Evolutionary conservation across 2,329 filamentous ascomycete genomes (phyloP).

Genomic region (Venturia asperata): DNA sequence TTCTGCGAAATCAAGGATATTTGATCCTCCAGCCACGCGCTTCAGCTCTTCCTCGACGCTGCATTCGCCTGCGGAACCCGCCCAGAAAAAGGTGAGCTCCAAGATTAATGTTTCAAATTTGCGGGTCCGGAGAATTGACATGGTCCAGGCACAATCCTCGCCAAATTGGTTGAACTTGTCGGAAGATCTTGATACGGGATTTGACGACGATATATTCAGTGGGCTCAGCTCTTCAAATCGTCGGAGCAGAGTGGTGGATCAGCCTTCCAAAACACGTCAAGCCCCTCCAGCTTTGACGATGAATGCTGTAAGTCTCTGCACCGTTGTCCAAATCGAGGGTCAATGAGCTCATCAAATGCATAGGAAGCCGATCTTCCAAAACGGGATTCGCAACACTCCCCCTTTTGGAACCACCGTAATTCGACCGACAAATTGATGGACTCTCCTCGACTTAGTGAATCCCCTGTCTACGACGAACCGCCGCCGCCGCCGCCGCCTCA

Average conservation of each 20-base stretch:
- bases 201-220: slow-evolving; percentile 6
- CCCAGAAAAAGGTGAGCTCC: slow-evolving; percentile 12
- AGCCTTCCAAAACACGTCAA: neutral
- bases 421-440: slow-evolving; percentile 18
- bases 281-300: neutral
- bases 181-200: neutral
- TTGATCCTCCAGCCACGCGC: slow-evolving; percentile 14
- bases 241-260: neutral
- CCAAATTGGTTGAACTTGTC: neutral
- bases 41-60: slow-evolving; percentile 50
- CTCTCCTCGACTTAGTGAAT: slow-evolving; percentile 14
- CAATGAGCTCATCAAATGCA: slow-evolving; percentile 3
- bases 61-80: slow-evolving; percentile 46
- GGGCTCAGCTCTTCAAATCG: neutral
- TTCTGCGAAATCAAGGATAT: slow-evolving; percentile 36
- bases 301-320: neutral
- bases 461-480: slow-evolving; percentile 13
- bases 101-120: slow-evolving; percentile 9
- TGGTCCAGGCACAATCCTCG: neutral
- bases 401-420: slow-evolving; percentile 15
- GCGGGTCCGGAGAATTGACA: neutral
- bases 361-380: slow-evolving; percentile 4
- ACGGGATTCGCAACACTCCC: slow-evolving; percentile 10
- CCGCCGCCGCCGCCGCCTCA: slow-evolving; percentile 17
- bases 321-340: neutral